phyloP scores from a whole-genome alignment of 331 rosid genomes.

The Spiraea crenata region DNA sequence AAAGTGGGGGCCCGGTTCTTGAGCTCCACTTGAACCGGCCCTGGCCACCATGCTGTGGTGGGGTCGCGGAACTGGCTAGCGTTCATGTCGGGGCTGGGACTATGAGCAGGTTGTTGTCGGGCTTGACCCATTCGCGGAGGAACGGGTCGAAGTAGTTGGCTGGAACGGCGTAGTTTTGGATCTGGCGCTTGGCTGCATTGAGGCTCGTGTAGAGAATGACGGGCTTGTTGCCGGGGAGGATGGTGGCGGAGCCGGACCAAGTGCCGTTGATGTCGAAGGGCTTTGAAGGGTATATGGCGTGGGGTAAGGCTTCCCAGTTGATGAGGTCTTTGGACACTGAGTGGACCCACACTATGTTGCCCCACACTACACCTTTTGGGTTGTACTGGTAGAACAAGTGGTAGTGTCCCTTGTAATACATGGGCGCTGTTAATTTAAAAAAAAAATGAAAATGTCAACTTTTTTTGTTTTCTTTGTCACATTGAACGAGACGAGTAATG shows the following conservation, averaged over 20 bases:
- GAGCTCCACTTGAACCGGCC: no score
- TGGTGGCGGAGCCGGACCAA: constrained; percentile 52
- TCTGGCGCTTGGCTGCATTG: constrained; percentile 24
- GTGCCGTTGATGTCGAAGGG: constrained; percentile 48
- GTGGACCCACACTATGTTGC: constrained; percentile 52
- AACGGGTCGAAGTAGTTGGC: constrained; percentile 36
- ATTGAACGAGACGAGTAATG: no score
- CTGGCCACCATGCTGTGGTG: constrained; percentile 48
- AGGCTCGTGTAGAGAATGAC: constrained; percentile 41
- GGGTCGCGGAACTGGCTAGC: constrained; percentile 17
- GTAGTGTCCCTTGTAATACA: constrained; percentile 40
- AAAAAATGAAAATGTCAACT: no score
- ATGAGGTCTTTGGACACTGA: constrained; percentile 44
- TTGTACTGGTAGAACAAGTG: constrained; percentile 52
- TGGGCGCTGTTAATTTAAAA: constrained; percentile 31
- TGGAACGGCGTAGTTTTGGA: constrained; percentile 46
- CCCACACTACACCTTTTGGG: constrained; percentile 48
- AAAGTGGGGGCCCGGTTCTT: no score
- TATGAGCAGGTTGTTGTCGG: constrained; percentile 31
- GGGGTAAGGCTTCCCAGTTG: constrained; percentile 37
- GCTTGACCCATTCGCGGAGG: constrained; percentile 38
- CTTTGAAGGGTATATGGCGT: constrained; percentile 38
- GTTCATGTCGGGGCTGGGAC: background rate
- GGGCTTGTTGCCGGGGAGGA: constrained; percentile 40
- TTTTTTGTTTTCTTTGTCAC: no score